Evolutionary conservation across 106 monocot genomes (phyloP).

Genomic region (Dioscorea dumetorum): DNA sequence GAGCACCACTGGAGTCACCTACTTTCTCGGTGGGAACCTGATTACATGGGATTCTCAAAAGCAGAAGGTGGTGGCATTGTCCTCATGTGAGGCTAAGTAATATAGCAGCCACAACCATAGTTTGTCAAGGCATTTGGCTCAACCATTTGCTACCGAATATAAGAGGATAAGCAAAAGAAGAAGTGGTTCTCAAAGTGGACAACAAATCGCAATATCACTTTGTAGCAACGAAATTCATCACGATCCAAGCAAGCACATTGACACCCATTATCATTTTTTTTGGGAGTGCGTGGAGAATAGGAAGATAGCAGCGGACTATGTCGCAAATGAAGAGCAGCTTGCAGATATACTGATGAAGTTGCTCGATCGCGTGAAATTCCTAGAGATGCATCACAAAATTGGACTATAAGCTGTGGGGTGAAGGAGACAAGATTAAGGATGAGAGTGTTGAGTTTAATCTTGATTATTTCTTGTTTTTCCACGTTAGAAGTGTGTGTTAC

Average conservation of each 20-base stretch:
- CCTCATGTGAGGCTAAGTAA: slow-evolving; percentile 1
- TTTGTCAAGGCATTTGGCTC: slow-evolving; percentile 2
- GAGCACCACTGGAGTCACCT: slow-evolving; percentile 5
- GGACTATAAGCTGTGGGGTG: too few species aligned
- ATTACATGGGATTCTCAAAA: slow-evolving; percentile 7
- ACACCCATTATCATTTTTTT: not conserved
- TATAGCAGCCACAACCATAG: not conserved
- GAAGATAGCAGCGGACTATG: too few species aligned
- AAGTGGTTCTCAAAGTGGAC: not conserved
- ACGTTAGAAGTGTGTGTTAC: too few species aligned
- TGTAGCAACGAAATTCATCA: too few species aligned
- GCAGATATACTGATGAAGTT: too few species aligned
- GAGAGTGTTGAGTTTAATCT: too few species aligned
- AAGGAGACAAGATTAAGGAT: too few species aligned
- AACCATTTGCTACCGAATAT: not conserved
- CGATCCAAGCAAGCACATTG: not conserved
- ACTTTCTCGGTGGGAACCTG: slow-evolving; percentile 1
- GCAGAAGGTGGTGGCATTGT: slow-evolving; percentile 9
- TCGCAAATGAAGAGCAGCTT: too few species aligned
- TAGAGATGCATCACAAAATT: too few species aligned
- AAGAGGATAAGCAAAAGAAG: not conserved
- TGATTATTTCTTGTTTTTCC: too few species aligned
- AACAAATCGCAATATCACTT: not conserved
- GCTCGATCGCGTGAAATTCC: too few species aligned
- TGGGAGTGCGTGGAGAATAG: too few species aligned